Evolutionary conservation across 148 eudicot species (phyloP), one percentile per base, ranked within the genome.

Genomic region (Chenopodium formosanum): DNA sequence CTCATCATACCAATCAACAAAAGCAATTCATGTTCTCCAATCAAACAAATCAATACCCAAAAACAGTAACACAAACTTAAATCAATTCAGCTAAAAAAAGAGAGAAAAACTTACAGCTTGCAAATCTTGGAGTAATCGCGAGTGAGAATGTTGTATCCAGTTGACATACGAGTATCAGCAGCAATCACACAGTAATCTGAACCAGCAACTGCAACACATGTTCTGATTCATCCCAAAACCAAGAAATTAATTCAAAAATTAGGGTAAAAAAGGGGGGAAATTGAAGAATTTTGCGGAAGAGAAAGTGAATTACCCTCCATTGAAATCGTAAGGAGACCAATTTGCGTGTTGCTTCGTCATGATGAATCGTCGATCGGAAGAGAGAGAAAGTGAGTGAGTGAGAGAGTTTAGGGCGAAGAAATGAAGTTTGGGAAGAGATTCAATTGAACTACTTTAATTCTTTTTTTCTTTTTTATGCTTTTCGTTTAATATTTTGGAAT

Each of bases 161-260:
- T 89, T 1, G 98, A 95, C 98, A 95, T 93, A 52, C 98, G 92
- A 75, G 98, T 93, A 74, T 95, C 98, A 34, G 97, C 91, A 2
- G 98, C 98, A 76, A 95, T 89, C 29, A 95, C 98, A 82, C 97
- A 93, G 87, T 95, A 95, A 86, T 95, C 94, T 9, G 91, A 82
- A 69, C 95, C 95, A 12, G 97, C 97, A 23, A 94, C 84, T 53
- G 95, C 94, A 2, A 94, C 97, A 48, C 91, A 88, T 10, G 97
- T 91, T 78, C 97, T 94, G 89, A 82, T 67, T 52, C 80, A 4
- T 52, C 10, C 63, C 5, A 48, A 60, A 4, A 56, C 1, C 62
- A 66, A 40, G 53, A 23, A 68, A 50, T 17, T 1, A n/a, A 31
- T 80, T 9, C 22, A 48, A 14, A 68, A 14, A 68, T 53, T 9